Base-by-base conservation (phyloP, 1,139 yeast species). In the Pichia sp. region DNA sequence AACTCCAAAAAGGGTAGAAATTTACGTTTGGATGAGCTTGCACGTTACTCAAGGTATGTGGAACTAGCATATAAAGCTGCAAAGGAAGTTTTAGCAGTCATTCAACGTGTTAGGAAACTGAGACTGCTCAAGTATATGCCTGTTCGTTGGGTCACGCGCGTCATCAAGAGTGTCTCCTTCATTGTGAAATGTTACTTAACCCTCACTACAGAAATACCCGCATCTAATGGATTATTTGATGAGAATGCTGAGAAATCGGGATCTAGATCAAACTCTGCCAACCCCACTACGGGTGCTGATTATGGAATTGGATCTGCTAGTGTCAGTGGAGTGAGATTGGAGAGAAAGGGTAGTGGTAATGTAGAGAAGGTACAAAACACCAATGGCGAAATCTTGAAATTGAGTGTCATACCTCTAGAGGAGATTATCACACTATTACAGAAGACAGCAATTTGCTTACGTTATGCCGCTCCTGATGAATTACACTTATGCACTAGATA, bases 91-190 rank as follows among this genome's bases (percentile, higher is more conserved):
- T 60, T 87, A 26, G 69, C 73, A 22, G 80, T 82, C 3, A 85
- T 91, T 3, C 75, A 75, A 38, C 63, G 94, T 29, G 77, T 85
- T 3, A 86, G 81, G 50, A 66, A 68, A 42, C 62, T 80, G 43
- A 74, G 72, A 44, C 62, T 79, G 64, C 62, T 85, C 36, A 66
- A 78, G 42, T 82, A 72, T 52, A 85, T 88, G 77, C 96, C 97
- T 1, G 88, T 86, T 12, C 66, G 96, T 45, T 87, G 96, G 95
- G 77, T 83, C 5, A 82, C 87, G 1, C 66, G 95, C 41, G 77
- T 86, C 25, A 88, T 88, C n/a, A 73, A 93, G 49, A 87, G 96
- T 0, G 88, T 86, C 6, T 93, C 95, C 3, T 88, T 87, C 54
- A 72, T 88, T 38, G 94, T 88, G 10, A 87, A 87, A 55, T 83